Conservation (phyloP, 805 yeast genomes). For the Saccharomyces paradoxus region DNA sequence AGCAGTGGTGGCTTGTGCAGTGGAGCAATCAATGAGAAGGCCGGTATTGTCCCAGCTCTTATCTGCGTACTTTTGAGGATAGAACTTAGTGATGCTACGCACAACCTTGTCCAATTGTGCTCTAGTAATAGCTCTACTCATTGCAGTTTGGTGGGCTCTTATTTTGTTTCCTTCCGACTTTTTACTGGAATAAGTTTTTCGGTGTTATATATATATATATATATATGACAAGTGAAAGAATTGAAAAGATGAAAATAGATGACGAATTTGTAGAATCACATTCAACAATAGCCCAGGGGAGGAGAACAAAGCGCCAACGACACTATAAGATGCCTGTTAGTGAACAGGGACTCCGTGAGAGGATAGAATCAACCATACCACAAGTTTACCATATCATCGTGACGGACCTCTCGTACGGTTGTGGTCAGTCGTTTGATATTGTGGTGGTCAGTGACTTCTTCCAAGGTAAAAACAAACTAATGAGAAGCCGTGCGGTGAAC, state of each 20-base stretch:
- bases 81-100: conserved; percentile 55
- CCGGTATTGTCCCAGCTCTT: conserved; percentile 95
- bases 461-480: conserved; percentile 71
- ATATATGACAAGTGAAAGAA: neutral
- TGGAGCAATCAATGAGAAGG: conserved; percentile 62
- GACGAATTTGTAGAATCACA: neutral
- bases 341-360: conserved; percentile 20
- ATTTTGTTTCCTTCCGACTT: neutral
- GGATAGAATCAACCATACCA: conserved; percentile 20
- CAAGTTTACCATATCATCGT: conserved; percentile 29
- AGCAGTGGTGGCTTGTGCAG: conserved; percentile 16
- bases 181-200: neutral
- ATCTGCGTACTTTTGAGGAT: conserved; percentile 78
- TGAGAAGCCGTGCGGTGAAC: conserved; percentile 84
- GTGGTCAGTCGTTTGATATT: conserved; percentile 97
- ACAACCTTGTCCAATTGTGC: conserved; percentile 39
- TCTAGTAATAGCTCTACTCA: conserved; percentile 22
- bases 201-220: neutral
- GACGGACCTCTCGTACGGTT: conserved; percentile 63
- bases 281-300: neutral
- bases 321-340: conserved; percentile 6
- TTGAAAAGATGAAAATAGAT: neutral
- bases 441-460: conserved; percentile 69
- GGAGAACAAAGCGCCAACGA: neutral
- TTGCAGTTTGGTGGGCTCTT: neutral